These are phyloP conservation scores for Penicillium janthinellum DNA, from an alignment of 2,329 filamentous ascomycete genomes.

Conservation along the genomic window DNA sequence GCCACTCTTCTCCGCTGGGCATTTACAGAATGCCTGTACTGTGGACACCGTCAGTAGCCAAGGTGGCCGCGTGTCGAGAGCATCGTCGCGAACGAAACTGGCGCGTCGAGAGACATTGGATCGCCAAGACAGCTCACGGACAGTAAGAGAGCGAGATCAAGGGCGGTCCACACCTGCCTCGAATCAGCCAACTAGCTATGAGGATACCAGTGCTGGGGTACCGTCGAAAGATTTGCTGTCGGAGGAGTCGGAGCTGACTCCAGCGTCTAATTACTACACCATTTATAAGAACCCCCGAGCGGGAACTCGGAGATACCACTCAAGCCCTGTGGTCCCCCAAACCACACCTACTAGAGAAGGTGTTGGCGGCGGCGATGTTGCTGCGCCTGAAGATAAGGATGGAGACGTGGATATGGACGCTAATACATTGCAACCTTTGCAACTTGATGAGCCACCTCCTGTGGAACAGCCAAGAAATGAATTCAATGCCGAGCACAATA, in stretches of 20 bases:
- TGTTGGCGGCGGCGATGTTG: not conserved
- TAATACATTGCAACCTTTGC: not conserved
- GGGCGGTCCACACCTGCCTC: not conserved
- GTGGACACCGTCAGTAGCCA: slow-evolving; percentile 15
- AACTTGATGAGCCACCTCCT: not conserved
- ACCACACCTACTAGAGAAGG: not conserved
- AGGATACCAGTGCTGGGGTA: not conserved
- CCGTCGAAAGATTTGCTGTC: not conserved
- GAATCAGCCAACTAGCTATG: slow-evolving; percentile 3
- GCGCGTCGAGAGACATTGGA: slow-evolving; percentile 11
- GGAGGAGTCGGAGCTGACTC: not conserved
- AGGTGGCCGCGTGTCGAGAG: slow-evolving; percentile 9
- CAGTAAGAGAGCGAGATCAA: slow-evolving; percentile 1
- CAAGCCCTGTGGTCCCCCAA: not conserved
- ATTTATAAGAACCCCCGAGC: not conserved
- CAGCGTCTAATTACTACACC: not conserved
- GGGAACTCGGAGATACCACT: slow-evolving; percentile 1
- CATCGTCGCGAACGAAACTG: slow-evolving; percentile 11
- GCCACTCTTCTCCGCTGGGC: slow-evolving; percentile 6
- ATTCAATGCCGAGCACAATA: not conserved
- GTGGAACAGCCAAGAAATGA: not conserved
- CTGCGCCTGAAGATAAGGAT: not conserved
- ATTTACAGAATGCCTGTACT: slow-evolving; percentile 11
- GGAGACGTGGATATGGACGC: not conserved
- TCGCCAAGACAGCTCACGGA: slow-evolving; percentile 6